Percentiles rank a stretch among this genome's conserved stretches.
These are phyloP conservation scores for Claviceps lovelessii DNA, from an alignment of 2,329 filamentous ascomycete species.

Conservation along the genomic window DNA sequence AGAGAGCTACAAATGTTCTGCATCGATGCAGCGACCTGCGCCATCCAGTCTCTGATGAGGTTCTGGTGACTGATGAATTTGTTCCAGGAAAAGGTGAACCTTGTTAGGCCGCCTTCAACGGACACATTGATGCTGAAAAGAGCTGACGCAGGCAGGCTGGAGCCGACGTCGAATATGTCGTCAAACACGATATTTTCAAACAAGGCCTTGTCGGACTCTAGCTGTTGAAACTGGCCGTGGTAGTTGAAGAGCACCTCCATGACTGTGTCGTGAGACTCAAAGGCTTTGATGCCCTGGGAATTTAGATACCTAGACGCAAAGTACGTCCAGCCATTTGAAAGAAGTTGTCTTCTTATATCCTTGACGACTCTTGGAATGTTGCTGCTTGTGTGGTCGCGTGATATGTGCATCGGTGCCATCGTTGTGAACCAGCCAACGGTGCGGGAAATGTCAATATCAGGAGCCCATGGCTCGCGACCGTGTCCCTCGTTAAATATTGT, in stretches of 20 bases:
- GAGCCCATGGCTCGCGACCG: slow-evolving; percentile 18
- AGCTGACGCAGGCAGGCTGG: background rate
- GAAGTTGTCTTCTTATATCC: background rate
- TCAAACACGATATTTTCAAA: slow-evolving; percentile 4
- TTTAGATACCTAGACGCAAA: slow-evolving; percentile 2
- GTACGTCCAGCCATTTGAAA: slow-evolving; percentile 2
- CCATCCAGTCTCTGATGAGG: slow-evolving; percentile 3
- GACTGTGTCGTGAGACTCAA: background rate
- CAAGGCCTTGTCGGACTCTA: slow-evolving; percentile 7
- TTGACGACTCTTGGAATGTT: background rate
- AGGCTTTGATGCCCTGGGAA: background rate
- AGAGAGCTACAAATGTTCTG: background rate
- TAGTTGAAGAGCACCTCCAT: slow-evolving; percentile 5
- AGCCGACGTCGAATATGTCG: slow-evolving; percentile 2
- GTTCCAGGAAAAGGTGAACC: slow-evolving; percentile 4
- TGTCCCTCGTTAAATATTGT: slow-evolving; percentile 12
- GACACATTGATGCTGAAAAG: slow-evolving; percentile 2
- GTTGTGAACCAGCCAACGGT: slow-evolving; percentile 27
- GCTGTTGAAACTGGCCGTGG: slow-evolving; percentile 7
- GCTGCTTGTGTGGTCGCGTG: background rate
- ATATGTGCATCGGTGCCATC: slow-evolving; percentile 8
- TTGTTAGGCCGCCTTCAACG: slow-evolving; percentile 1
- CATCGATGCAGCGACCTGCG: slow-evolving; percentile 1
- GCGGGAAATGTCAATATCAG: slow-evolving; percentile 15
- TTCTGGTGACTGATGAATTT: slow-evolving; percentile 1